These are phyloP conservation scores for Paramecium sexaurelia DNA, from an alignment of 73 alveolate species.

Conservation along the genomic window DNA sequence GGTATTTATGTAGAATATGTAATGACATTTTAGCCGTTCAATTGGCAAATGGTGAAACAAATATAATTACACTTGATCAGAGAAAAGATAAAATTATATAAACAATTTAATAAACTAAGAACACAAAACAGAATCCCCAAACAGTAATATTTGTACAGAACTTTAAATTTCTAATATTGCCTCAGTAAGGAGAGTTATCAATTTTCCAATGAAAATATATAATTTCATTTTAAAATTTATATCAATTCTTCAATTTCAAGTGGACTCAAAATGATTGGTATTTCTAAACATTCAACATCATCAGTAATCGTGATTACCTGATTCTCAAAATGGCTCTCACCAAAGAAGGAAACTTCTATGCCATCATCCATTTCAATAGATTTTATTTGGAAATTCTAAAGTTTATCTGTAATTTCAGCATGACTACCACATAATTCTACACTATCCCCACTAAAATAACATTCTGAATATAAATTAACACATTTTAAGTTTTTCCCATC, in stretches of 20 bases:
- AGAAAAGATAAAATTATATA: neutral
- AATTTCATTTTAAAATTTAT: neutral
- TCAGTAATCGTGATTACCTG: neutral
- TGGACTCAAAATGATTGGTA: constrained; percentile 6
- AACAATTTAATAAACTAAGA: neutral
- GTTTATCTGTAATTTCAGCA: neutral
- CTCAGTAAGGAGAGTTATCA: neutral
- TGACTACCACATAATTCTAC: constrained; percentile 4
- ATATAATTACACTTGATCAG: neutral
- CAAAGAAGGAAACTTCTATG: neutral
- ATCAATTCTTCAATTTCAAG: constrained; percentile 10
- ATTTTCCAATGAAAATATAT: neutral
- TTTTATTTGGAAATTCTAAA: neutral
- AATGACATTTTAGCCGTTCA: neutral
- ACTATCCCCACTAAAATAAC: neutral
- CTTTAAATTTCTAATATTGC: neutral
- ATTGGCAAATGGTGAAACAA: neutral
- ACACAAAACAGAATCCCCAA: neutral
- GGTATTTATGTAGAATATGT: neutral
- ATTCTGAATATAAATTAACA: neutral
- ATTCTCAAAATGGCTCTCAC: neutral
- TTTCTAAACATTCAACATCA: constrained; percentile 14
- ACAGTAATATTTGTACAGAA: neutral
- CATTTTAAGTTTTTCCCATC: neutral
- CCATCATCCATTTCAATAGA: constrained; percentile 36